Conservation (phyloP, 305 asterid species). For the Solanum hybrid region DNA sequence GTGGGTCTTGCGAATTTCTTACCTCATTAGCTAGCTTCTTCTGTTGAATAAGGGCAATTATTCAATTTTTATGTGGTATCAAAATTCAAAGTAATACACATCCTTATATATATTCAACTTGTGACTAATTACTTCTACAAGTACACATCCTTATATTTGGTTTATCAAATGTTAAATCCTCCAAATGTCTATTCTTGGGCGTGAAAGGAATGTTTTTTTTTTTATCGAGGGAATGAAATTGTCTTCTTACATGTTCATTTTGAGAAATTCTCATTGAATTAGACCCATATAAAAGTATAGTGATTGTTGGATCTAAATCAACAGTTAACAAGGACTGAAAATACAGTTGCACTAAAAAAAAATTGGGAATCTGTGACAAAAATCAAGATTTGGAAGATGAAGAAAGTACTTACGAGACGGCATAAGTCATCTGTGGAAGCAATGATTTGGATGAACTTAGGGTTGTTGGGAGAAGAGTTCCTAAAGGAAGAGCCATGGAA, state of each 20-base stretch:
- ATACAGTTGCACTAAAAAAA: background rate
- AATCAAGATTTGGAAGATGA: background rate
- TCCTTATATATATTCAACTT: background rate
- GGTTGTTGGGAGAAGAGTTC: background rate
- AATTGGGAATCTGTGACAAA: background rate
- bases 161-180: background rate
- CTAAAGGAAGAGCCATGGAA: background rate
- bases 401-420: background rate
- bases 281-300: background rate
- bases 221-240: background rate
- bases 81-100: background rate
- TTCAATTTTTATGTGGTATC: background rate
- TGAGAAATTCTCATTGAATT: background rate
- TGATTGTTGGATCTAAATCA: background rate
- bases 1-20: background rate
- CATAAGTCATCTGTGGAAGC: background rate
- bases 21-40: background rate
- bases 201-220: background rate
- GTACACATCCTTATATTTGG: background rate
- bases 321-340: background rate
- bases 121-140: background rate
- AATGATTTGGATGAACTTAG: background rate
- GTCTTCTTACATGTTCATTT: background rate
- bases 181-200: background rate
- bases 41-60: background rate